Evolutionary conservation across 148 eudicot genomes (phyloP), one percentile per base, ranked within the genome.

Genomic region (Persicaria maculosa): DNA sequence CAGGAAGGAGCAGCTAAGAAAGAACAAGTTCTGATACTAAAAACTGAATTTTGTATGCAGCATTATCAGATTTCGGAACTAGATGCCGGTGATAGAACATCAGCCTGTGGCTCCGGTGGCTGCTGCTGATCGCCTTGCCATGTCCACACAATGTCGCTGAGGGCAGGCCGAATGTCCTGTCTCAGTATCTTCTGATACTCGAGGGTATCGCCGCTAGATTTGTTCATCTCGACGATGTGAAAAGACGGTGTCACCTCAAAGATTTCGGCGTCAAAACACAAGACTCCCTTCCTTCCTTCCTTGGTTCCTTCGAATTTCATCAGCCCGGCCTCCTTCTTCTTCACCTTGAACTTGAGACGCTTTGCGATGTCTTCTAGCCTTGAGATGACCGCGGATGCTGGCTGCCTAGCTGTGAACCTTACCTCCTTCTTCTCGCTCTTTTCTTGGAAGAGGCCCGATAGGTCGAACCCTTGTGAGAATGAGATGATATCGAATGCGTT

Each of bases 401-500:
- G 62, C 70, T 79, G 79, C 31, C 72, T 53, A 5, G 88, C 75
- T 2, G 81, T 78, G 68, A 85, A 83, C 20, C 82, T 75, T 40
- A 77, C 81, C 22, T 85, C 86, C 70, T 85, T 83, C 73, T 79
- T 85, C 73, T 78, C 76, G 54, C 79, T 74, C 78, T 77, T 85
- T 71, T 83, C 86, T 75, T 81, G 84, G 5, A 85, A 85, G 22
- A 85, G 48, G 44, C 88, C 84, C 5, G 88, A 85, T 58, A 85
- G 54, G 77, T 85, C 86, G 16, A 83, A 81, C 0, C 88, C 88
- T 62, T 79, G 79, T 9, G 88, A 85, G 72, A 72, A 79, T 5
- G 88, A 80, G 61, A 85, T 85, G 19, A 83, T 85, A 46, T 85
- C 86, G 69, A 85, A 85, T 22, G 86, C 88, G 77, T 85, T 85